Evolutionary conservation across 73 alveolate genomes (phyloP).

Genomic region (Tetrahymena thermophila): DNA sequence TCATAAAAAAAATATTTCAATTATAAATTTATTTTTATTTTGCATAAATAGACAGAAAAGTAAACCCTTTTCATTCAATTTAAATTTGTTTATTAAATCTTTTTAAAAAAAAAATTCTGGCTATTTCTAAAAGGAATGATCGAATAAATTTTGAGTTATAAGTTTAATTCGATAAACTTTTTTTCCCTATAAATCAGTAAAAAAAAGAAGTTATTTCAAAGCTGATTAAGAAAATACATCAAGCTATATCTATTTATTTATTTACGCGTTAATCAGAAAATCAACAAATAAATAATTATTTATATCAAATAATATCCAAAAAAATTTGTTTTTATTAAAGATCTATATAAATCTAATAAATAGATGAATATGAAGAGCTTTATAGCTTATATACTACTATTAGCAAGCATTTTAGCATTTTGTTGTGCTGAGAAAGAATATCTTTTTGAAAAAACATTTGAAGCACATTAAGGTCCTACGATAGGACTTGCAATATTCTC

Average conservation of each 20-base stretch:
- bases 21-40: too few species aligned
- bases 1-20: too few species aligned
- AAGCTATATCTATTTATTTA: too few species aligned
- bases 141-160: too few species aligned
- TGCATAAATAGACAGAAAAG: too few species aligned
- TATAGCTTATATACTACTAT: not conserved
- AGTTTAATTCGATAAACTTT: too few species aligned
- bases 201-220: not conserved
- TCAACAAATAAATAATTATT: not conserved
- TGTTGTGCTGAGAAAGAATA: not conserved
- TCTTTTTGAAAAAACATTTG: not conserved
- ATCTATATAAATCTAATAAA: not conserved
- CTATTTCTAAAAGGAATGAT: too few species aligned
- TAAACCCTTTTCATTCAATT: too few species aligned
- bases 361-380: too few species aligned
- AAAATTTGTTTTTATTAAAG: too few species aligned
- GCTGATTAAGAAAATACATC: not conserved
- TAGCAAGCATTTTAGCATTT: not conserved
- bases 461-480: not conserved
- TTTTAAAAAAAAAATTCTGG: too few species aligned
- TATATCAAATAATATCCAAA: not conserved
- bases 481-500: not conserved
- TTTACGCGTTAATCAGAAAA: not conserved
- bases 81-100: too few species aligned
- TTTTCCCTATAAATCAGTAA: not conserved